Base-by-base conservation (phyloP, 306 rosid species). In the Prunus mongolica region DNA sequence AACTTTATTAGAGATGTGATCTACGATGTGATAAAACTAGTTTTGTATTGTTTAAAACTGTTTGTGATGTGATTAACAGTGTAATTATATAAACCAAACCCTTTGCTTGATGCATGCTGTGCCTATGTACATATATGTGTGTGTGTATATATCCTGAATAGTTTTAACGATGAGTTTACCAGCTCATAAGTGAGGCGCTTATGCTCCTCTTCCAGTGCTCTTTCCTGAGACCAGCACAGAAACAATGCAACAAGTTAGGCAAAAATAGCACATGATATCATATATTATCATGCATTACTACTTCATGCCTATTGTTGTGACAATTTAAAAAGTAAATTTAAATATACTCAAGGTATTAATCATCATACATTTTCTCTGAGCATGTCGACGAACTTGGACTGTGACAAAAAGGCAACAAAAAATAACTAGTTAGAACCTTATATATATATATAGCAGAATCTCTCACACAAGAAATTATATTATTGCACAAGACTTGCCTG, bases 191-290 rank as follows among this genome's bases (percentile, higher is more conserved):
- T 83, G 72, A 95, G 98, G 63, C 85, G 91, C 80, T 83, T 85
- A 67, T 84, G 79, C 78, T 87, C 89, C 18, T 89, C 93, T 78
- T 90, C 98, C 88, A 88, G 67, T 41, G 87, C 82, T 80, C 81
- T 87, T 5, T 54, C 74, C 97, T 89, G 79, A 22, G 20, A 10
- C 20, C 25, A 20, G 64, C 65, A 8, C 50, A 57, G 19, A n/a
- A 15, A 78, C 30, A 38, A 79, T 34, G 30, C 73, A 62, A 72
- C 30, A 47, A 12, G 19, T 57, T 64, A 69, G 32, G 30, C 8
- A 24, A 34, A 65, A 55, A 47, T 47, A 47, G 15, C 51, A 47
- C 51, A 47, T 2, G 14, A 47, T 9, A 47, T 10, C 15, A 47
- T 47, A 57, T n/a, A 38, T 38, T 38, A 41, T 38, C 7, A 30